These are phyloP conservation scores for Haematococcus sp. DNA, from an alignment of 139 green algal species.

Conservation along the genomic window DNA sequence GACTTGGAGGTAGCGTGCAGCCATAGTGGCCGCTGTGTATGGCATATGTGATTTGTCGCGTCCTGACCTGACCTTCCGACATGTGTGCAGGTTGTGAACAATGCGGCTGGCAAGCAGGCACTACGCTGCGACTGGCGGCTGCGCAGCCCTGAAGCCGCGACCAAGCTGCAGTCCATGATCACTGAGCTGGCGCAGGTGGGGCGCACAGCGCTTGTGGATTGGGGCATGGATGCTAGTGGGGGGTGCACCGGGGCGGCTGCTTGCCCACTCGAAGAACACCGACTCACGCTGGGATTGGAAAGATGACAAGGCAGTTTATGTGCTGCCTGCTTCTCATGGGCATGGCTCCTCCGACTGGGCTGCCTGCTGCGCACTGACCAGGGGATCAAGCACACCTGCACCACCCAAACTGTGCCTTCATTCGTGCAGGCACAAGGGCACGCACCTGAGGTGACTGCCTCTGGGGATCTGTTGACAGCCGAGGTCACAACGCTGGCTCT, in stretches of 20 bases:
- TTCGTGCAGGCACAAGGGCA: conserved; percentile 8
- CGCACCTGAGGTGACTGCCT: neutral
- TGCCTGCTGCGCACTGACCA: too few relatives aligned
- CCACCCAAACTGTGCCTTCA: neutral
- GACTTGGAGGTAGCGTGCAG: too few relatives aligned
- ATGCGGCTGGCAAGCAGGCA: neutral
- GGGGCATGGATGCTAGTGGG: neutral
- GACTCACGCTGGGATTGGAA: too few relatives aligned
- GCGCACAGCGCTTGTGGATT: too few relatives aligned
- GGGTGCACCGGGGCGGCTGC: neutral
- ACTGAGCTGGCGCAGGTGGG: neutral
- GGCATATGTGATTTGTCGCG: too few relatives aligned
- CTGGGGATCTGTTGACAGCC: neutral
- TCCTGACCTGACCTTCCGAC: too few relatives aligned
- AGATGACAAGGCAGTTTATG: too few relatives aligned
- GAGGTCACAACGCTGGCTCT: conserved; percentile 3
- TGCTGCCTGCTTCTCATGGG: too few relatives aligned
- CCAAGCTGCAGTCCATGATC: conserved; percentile 3
- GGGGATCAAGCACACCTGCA: too few relatives aligned
- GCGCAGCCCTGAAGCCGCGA: neutral
- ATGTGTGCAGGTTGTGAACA: neutral
- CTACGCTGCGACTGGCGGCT: conserved; percentile 5
- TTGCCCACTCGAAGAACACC: too few relatives aligned
- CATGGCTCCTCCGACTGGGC: too few relatives aligned
- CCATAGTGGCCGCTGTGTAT: too few relatives aligned